Percentiles rank a stretch among this genome's conserved stretches.
Conservation (phyloP, 78 protist species). For the Speleostelium caveatum region DNA sequence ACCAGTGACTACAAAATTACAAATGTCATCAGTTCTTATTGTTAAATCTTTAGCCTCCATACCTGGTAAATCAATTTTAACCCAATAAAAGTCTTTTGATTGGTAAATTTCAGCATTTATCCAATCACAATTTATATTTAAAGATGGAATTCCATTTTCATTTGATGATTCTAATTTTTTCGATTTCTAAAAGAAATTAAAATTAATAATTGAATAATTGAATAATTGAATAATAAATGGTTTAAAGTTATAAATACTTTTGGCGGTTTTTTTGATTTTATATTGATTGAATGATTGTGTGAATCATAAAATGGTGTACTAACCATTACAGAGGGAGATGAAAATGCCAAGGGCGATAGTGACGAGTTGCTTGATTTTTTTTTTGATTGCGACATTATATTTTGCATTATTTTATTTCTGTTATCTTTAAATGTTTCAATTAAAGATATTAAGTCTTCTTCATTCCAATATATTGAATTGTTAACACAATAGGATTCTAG, state of each 20-base stretch:
- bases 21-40: constrained; percentile 52
- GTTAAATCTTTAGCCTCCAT: constrained; percentile 4
- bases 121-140: constrained; percentile 29
- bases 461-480: constrained; percentile 40
- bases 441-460: neutral
- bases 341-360: neutral
- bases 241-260: too few species aligned
- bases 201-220: too few species aligned
- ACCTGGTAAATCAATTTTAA: constrained; percentile 47
- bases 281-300: too few species aligned
- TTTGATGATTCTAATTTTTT: too few species aligned
- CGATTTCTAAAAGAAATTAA: too few species aligned
- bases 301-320: too few species aligned
- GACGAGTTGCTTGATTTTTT: constrained; percentile 4
- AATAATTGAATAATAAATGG: too few species aligned
- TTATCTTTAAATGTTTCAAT: constrained; percentile 38
- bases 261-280: too few species aligned
- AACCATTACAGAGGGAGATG: neutral
- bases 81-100: constrained; percentile 23
- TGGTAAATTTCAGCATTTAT: constrained; percentile 19
- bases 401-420: constrained; percentile 54
- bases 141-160: too few species aligned
- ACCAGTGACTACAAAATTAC: constrained; percentile 43
- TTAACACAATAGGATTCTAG: constrained; percentile 23
- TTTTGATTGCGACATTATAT: constrained; percentile 32